Conservation (phyloP, 1,284 basidiomycete species). For the Cerrena zonata region DNA sequence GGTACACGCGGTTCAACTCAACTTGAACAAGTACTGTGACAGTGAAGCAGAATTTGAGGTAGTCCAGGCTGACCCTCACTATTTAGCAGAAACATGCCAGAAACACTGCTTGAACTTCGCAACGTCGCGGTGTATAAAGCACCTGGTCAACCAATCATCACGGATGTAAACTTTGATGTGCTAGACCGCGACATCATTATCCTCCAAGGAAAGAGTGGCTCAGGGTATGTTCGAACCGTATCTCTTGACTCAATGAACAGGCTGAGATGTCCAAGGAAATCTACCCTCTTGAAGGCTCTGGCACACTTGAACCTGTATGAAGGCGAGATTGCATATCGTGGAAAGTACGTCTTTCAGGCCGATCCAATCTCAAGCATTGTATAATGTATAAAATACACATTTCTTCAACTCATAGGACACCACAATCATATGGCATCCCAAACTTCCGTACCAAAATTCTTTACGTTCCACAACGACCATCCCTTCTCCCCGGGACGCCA, state of each 20-base stretch:
- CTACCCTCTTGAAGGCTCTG: constrained; percentile 77
- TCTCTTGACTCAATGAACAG: background rate
- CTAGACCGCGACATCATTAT: constrained; percentile 69
- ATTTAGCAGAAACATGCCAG: constrained; percentile 1
- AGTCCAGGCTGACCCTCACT: background rate
- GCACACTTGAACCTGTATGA: constrained; percentile 71
- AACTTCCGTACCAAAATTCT: constrained; percentile 69
- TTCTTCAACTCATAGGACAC: constrained; percentile 36
- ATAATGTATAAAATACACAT: background rate
- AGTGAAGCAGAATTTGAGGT: no score
- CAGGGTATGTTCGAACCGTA: constrained; percentile 40
- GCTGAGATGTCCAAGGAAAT: constrained; percentile 47
- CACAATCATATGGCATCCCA: constrained; percentile 62
- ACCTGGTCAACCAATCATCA: constrained; percentile 46
- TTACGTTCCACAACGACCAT: constrained; percentile 82
- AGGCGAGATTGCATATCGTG: constrained; percentile 61
- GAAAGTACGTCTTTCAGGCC: constrained; percentile 43
- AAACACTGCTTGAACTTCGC: constrained; percentile 38
- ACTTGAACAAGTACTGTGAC: no score
- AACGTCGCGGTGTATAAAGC: constrained; percentile 39
- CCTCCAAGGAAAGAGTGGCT: constrained; percentile 70
- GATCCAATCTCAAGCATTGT: background rate
- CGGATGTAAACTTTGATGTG: constrained; percentile 53
- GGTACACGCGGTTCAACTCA: background rate
- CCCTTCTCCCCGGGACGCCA: constrained; percentile 76